phyloP scores from a whole-genome alignment of 768 basidiomycete genomes.

The Flagelloscypha sp. region DNA sequence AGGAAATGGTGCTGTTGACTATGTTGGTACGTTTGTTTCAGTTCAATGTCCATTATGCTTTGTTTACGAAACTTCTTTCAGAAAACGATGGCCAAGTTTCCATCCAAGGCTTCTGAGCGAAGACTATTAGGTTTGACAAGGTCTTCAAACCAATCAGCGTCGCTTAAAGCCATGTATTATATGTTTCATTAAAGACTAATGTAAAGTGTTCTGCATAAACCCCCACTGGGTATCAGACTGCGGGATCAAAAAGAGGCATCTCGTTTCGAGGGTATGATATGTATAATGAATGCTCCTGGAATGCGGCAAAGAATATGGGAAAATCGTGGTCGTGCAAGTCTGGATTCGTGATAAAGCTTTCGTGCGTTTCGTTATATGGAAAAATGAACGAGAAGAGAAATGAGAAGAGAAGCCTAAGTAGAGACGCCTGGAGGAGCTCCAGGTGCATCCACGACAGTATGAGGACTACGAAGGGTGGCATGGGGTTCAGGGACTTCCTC shows the following conservation, averaged over 20 bases:
- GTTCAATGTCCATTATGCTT: not conserved
- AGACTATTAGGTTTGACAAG: not conserved
- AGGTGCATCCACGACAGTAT: too few relatives aligned
- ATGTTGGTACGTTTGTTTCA: slow-evolving; percentile 32
- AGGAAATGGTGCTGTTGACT: slow-evolving; percentile 28
- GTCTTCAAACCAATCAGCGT: not conserved
- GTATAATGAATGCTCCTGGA: too few relatives aligned
- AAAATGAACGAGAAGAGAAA: too few relatives aligned
- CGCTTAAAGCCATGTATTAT: not conserved
- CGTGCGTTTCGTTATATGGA: too few relatives aligned
- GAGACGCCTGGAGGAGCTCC: too few relatives aligned
- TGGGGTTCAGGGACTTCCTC: slow-evolving; percentile 6
- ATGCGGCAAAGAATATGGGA: too few relatives aligned
- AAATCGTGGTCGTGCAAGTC: too few relatives aligned
- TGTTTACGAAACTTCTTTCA: slow-evolving; percentile 14
- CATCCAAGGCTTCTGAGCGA: slow-evolving; percentile 21
- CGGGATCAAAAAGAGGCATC: not conserved
- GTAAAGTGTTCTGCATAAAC: slow-evolving; percentile 6
- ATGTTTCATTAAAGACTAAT: not conserved
- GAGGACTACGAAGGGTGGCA: slow-evolving; percentile 19
- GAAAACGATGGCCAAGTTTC: slow-evolving; percentile 36
- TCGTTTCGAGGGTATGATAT: not conserved
- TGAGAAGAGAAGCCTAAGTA: too few relatives aligned
- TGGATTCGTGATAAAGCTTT: too few relatives aligned
- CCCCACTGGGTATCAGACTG: slow-evolving; percentile 7